Evolutionary conservation across 2,329 filamentous ascomycete genomes (phyloP), one percentile per base, ranked within the genome.

Genomic region (Didymella keratinophila): DNA sequence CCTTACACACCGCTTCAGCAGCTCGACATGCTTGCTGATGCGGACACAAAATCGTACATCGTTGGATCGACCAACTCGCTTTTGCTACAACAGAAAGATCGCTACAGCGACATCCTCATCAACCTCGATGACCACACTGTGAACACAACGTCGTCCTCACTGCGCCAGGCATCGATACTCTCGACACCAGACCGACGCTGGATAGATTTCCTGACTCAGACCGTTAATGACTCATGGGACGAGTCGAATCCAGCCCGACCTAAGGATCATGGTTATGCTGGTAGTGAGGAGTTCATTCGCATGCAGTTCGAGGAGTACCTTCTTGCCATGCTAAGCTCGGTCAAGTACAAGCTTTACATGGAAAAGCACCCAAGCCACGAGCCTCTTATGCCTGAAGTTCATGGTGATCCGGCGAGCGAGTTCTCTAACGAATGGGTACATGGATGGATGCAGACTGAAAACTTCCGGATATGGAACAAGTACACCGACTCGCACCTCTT

Each of bases 271-370:
- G 93, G 93, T 28, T 99, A 97, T 71, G 88, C 92, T 36, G 95
- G 95, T 28, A 97, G 93, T 62, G 95, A 99, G 78, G 95, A 98
- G 74, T 97, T 97, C 71, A 99, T 99, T 68, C 87, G 95, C 28
- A 86, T 97, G 39, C 94, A 98, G 71, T 99, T 99, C 63, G 95
- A 99, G 78, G 93, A 97, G 71, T 99, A 99, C 73, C 85, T 99
- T 6, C 84, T 98, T 23, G 92, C 93, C 0, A 84, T 99, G 62
- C 86, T 98, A 42, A 91, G 93, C 0, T 88, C 91, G 0, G 90
- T 93, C 66, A 97, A 97, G 75, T 98, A 96, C 74, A 93, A 93
- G 76, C 68, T 78, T 36, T 82, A 80, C 65, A 72, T 78, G 52
- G 75, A 74, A 49, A 76, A 71, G 62, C 73, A 82, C 67, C 76